A percentile compares a stretch with the other conserved stretches of the same genome.
Conservation (phyloP, 108 stramenopile species). For the Fistulifera pelliculosa region DNA sequence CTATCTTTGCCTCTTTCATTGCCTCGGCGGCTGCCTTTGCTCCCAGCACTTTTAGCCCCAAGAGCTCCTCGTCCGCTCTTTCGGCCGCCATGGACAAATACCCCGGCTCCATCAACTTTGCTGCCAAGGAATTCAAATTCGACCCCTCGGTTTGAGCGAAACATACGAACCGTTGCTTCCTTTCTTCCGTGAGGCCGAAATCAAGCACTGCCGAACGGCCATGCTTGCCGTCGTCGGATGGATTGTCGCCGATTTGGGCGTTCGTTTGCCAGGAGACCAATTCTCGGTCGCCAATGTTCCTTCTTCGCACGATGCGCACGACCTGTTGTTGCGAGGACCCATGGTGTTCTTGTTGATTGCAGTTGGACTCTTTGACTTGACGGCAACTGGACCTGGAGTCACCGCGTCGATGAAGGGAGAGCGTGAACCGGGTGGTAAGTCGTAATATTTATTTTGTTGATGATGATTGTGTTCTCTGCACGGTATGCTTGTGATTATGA, state of each 20-base stretch:
- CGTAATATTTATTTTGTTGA: not conserved
- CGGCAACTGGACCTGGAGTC: conserved; percentile 37
- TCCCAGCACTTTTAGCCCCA: not conserved
- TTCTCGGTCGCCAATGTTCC: conserved; percentile 77
- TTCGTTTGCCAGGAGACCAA: conserved; percentile 79
- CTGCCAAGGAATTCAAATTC: conserved; percentile 47
- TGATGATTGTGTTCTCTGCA: too few relatives aligned
- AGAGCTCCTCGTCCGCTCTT: conserved; percentile 47
- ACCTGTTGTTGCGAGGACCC: conserved; percentile 51
- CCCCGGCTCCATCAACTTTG: conserved; percentile 36
- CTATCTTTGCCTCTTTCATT: not conserved
- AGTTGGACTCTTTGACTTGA: conserved; percentile 59
- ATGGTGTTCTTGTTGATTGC: conserved; percentile 71
- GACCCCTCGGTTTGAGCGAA: conserved; percentile 61
- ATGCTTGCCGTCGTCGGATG: conserved; percentile 84
- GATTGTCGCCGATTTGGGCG: conserved; percentile 65
- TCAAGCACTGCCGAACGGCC: conserved; percentile 81
- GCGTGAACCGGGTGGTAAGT: conserved; percentile 59
- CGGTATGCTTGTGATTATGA: too few relatives aligned
- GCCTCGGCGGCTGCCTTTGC: conserved; percentile 11
- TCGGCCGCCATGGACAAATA: conserved; percentile 38
- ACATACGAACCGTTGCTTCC: conserved; percentile 43
- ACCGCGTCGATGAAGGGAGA: conserved; percentile 66
- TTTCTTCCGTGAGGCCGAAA: conserved; percentile 86
- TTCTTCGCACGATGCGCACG: conserved; percentile 69